Base-by-base conservation (phyloP, 1,284 basidiomycete species). In the Austroboletus niveus region DNA sequence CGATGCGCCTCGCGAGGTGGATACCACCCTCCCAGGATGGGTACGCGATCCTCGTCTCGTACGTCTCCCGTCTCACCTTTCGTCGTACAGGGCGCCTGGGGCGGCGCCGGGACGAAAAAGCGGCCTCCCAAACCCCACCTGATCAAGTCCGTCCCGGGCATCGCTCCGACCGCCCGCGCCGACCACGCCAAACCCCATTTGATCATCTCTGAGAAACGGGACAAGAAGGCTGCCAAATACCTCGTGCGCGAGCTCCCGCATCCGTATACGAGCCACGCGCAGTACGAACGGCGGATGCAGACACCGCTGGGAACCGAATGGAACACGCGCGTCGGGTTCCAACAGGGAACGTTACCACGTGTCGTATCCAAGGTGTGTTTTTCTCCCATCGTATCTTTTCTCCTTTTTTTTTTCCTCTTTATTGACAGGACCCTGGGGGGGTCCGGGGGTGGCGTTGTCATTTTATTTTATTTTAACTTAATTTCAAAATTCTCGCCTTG, bases 21-120 rank as follows among this genome's bases (percentile, higher is more conserved):
- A 98, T 66, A 92, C 86, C 0, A 92, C 92, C 1, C 79, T 98
- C n/a, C 85, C 93, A 41, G 96, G 96, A 31, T 98, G 97, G 96
- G 92, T 94, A 65, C 58, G 85, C 38, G 17, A 39, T 35, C 57
- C 42, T 30, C 45, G 12, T 36, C 35, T 15, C 35, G 35, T 15
- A 15, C 35, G 35, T 14, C 14, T 8, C 20, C n/a, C 38, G 5
- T 27, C 38, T n/a, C 24, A 15, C 39, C 22, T 12, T 14, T 17
- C 15, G n/a, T 8, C 53, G n/a, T 20, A 50, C 59, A 94, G 92
- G 96, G 96, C 36, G 77, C 87, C 24, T 98, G 96, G 96, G 90
- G 87, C 14, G 97, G 96, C 38, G 74, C 79, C 46, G 94, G 94
- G 32, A 69, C 79, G 17, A 83, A 78, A 58, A 77, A 77, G 49